Evolutionary conservation across 2,329 filamentous ascomycete species (phyloP).

Genomic region (Sporothrix brunneoviolacea): DNA sequence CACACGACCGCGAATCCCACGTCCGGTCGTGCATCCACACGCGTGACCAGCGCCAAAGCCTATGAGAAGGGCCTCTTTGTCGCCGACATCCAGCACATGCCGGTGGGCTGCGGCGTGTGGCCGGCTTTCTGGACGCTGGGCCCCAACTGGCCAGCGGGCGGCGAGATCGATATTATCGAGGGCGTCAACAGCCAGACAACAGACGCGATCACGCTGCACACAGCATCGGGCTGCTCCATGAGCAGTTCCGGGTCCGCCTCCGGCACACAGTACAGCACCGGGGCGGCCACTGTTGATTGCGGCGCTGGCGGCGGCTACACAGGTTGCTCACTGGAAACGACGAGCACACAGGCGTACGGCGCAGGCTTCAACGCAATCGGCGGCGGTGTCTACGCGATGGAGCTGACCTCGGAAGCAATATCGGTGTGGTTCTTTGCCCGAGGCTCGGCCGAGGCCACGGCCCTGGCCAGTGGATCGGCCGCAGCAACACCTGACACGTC

Average conservation of each 20-base stretch:
- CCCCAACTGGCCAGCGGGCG: slow-evolving; percentile 59
- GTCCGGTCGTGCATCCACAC: slow-evolving; percentile 62
- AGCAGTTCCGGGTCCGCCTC: slow-evolving; percentile 39
- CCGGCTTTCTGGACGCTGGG: slow-evolving; percentile 67
- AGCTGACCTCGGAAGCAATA: slow-evolving; percentile 70
- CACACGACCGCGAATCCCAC: slow-evolving; percentile 46
- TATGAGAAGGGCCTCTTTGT: slow-evolving; percentile 67
- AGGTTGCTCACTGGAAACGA: slow-evolving; percentile 54
- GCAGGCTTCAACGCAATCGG: slow-evolving; percentile 62
- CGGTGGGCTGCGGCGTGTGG: slow-evolving; percentile 69
- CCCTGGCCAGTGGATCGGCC: slow-evolving; percentile 45
- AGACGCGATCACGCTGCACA: slow-evolving; percentile 64
- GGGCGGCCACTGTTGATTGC: slow-evolving; percentile 28
- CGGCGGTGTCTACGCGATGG: slow-evolving; percentile 66
- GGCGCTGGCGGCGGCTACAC: slow-evolving; percentile 31
- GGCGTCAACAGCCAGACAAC: slow-evolving; percentile 58
- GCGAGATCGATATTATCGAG: slow-evolving; percentile 78
- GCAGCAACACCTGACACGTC: slow-evolving; percentile 57
- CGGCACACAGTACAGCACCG: slow-evolving; percentile 36
- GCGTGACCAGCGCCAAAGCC: slow-evolving; percentile 58
- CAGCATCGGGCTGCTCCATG: slow-evolving; percentile 53
- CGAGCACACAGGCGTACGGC: slow-evolving; percentile 52
- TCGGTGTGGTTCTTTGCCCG: slow-evolving; percentile 78
- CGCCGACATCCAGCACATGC: slow-evolving; percentile 70
- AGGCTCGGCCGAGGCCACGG: slow-evolving; percentile 23